Conservation (phyloP, 352 stramenopile species). For the Globisporangium irregulare region DNA sequence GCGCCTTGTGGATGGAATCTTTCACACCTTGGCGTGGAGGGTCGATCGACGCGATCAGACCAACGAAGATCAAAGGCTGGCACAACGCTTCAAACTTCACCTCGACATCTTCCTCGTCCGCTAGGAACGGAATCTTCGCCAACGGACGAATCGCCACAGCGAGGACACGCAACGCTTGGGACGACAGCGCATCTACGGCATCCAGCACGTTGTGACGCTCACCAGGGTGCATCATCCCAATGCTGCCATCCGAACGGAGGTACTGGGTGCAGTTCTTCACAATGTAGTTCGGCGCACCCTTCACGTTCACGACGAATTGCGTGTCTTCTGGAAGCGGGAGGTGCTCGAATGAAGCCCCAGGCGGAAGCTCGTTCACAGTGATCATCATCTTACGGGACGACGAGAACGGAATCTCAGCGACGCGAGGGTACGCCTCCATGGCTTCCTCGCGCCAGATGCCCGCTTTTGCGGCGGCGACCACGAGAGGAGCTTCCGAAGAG, state of each 20-base stretch:
- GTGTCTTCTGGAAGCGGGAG: conserved; percentile 41
- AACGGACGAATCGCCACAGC: conserved; percentile 83
- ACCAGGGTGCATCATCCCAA: conserved; percentile 32
- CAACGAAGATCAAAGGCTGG: conserved; percentile 88
- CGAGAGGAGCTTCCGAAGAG: conserved; percentile 63
- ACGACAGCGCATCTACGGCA: conserved; percentile 55
- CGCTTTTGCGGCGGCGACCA: conserved; percentile 62
- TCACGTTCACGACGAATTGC: conserved; percentile 53
- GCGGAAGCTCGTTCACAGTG: conserved; percentile 52
- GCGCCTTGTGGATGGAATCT: conserved; percentile 52
- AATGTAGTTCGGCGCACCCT: conserved; percentile 70
- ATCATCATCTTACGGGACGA: conserved; percentile 95
- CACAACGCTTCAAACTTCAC: conserved; percentile 54
- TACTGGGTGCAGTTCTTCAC: conserved; percentile 52
- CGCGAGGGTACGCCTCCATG: conserved; percentile 52
- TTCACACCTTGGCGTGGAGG: conserved; percentile 55
- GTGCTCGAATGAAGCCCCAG: conserved; percentile 30
- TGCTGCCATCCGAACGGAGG: conserved; percentile 40
- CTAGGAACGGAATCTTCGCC: conserved; percentile 36
- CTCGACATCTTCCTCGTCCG: conserved; percentile 52
- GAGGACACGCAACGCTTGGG: conserved; percentile 81
- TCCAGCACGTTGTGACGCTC: conserved; percentile 43
- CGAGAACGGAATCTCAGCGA: conserved; percentile 91
- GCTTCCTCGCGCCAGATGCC: conserved; percentile 49
- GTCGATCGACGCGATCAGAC: conserved; percentile 91